Percentiles rank a stretch among this genome's conserved stretches.
These are phyloP conservation scores for Pterula multifida DNA, from an alignment of 1,284 basidiomycete genomes.

Conservation along the genomic window DNA sequence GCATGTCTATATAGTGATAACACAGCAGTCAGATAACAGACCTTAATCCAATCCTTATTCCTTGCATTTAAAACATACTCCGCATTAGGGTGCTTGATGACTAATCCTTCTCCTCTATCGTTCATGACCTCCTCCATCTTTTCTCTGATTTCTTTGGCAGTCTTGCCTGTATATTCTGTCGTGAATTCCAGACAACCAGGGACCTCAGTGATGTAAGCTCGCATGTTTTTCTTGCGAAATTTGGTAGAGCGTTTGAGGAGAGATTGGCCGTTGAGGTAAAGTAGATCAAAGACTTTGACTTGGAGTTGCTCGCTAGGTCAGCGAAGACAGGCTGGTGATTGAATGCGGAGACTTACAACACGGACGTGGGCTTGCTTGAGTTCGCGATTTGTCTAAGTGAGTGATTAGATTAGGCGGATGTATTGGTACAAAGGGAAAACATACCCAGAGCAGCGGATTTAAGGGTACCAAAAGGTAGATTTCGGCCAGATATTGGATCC, in stretches of 20 bases:
- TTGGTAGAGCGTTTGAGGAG: slow-evolving; percentile 50
- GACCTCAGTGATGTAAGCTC: slow-evolving; percentile 47
- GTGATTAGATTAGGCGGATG: slow-evolving; percentile 3
- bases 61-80: slow-evolving; percentile 78
- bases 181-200: slow-evolving; percentile 74
- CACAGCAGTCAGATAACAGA: slow-evolving; percentile 13
- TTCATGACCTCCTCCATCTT: slow-evolving; percentile 77
- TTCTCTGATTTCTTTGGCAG: slow-evolving; percentile 66
- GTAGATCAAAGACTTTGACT: slow-evolving; percentile 93
- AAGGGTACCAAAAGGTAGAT: slow-evolving; percentile 82
- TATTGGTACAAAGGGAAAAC: slow-evolving; percentile 9
- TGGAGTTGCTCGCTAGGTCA: slow-evolving; percentile 2
- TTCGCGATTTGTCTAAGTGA: slow-evolving; percentile 51
- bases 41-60: slow-evolving; percentile 87
- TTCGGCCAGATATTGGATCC: slow-evolving; percentile 80
- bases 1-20: background rate
- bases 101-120: slow-evolving; percentile 78
- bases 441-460: slow-evolving; percentile 81
- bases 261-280: slow-evolving; percentile 73
- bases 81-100: slow-evolving; percentile 76
- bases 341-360: slow-evolving; percentile 56
- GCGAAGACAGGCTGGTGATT: background rate
- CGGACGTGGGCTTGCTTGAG: slow-evolving; percentile 65
- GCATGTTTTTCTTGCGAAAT: slow-evolving; percentile 62
- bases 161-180: slow-evolving; percentile 58